Percentiles rank a stretch among this genome's conserved stretches.
Conservation (phyloP, 192 early-diverging fungal species). For the Mortierella claussenii region DNA sequence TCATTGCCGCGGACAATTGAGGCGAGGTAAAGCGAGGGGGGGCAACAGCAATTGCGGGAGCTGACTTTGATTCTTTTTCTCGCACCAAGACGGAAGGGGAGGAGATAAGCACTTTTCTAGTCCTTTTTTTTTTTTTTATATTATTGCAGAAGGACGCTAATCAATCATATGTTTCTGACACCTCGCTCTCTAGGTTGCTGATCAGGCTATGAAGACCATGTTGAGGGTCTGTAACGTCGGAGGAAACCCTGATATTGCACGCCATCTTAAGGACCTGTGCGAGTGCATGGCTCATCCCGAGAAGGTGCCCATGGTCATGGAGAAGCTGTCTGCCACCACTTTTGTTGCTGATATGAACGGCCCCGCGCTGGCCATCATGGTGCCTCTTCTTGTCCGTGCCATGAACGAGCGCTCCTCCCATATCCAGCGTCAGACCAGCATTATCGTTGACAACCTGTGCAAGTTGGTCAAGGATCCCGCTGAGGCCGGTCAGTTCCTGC, state of each 20-base stretch:
- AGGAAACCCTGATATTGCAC: constrained; percentile 83
- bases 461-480: constrained; percentile 86
- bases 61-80: constrained; percentile 40
- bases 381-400: constrained; percentile 77
- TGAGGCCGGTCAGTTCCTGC: constrained; percentile 84
- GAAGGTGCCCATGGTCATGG: constrained; percentile 80
- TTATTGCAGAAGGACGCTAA: neutral
- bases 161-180: constrained; percentile 21
- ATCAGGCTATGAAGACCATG: constrained; percentile 75
- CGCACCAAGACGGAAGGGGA: neutral
- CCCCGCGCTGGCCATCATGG: constrained; percentile 84
- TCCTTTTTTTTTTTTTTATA: neutral
- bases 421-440: constrained; percentile 77
- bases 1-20: too few relatives aligned
- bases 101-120: too few relatives aligned
- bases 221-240: constrained; percentile 72
- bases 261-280: constrained; percentile 78
- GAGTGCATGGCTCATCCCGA: constrained; percentile 81
- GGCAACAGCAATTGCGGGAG: neutral
- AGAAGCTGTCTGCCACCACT: constrained; percentile 82
- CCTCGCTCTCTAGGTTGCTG: constrained; percentile 48
- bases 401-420: constrained; percentile 73
- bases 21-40: too few relatives aligned
- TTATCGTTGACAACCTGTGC: constrained; percentile 92
- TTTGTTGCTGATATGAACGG: constrained; percentile 83